Evolutionary conservation across 441 rosid genomes (phyloP), one percentile per base, ranked within the genome.

Genomic region (Raphanus hybrid): DNA sequence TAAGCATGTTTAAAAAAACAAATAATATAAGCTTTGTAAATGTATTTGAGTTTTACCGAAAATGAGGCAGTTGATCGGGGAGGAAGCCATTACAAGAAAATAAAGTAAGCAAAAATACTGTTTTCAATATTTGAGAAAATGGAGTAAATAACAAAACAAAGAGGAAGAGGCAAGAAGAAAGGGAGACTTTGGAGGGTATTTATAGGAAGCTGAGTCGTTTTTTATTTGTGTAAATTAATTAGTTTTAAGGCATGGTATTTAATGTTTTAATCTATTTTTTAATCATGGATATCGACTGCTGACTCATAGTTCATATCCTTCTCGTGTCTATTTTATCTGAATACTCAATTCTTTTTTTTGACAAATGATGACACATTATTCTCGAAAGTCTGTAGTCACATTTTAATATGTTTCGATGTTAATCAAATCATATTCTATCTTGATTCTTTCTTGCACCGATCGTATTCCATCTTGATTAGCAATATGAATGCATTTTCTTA

Each of bases 51-150:
- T 52, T 1, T 29, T 64, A 91, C 97, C 98, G 11, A 93, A 91
- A 69, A 93, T 66, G 82, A 93, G 86, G 80, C 86, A 74, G 15
- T 79, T 84, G 81, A 91, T 85, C 37, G 91, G 84, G 70, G 90
- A 83, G 57, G 27, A 78, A 77, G 85, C 92, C 91, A 88, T 88
- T 27, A 50, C 73, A 73, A 67, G 26, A 26, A 35, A 12, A 15
- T n/a, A 29, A 18, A 59, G 59, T 35, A 11, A 23, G 14, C 67
- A 34, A 34, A n/a, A 64, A 35, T 20, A 64, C 4, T 11, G 27
- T 59, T 59, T 61, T 39, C 10, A 3, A 20, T 63, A 50, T 39
- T 60, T 68, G 59, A 64, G 34, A 39, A 14, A 62, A 3, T 66
- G 6, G 27, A 65, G 54, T 12, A 57, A 70, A 54, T 8, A 20